phyloP scores from a whole-genome alignment of 805 yeast species.

The Pichia insulana region DNA sequence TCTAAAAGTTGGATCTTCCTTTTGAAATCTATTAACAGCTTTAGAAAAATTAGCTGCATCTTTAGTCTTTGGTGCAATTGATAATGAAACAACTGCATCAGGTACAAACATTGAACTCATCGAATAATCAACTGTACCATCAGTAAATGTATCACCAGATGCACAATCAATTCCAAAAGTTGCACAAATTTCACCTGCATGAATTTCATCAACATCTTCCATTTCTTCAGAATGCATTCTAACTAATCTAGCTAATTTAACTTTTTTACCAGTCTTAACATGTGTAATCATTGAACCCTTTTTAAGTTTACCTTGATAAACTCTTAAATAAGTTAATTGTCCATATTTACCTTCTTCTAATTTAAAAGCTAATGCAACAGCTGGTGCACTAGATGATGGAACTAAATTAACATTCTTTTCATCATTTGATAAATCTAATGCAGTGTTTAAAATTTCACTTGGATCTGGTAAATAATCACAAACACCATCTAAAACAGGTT shows the following conservation, averaged over 20 bases:
- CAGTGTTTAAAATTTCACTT: constrained; percentile 83
- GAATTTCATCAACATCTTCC: constrained; percentile 95
- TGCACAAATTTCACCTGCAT: constrained; percentile 98
- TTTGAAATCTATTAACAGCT: constrained; percentile 95
- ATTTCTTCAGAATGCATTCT: constrained; percentile 98
- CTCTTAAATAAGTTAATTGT: constrained; percentile 93
- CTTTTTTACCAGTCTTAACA: constrained; percentile 85
- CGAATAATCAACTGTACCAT: constrained; percentile 68
- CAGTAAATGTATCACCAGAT: constrained; percentile 96
- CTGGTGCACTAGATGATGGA: constrained; percentile 69
- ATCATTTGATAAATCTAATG: constrained; percentile 59
- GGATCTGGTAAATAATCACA: constrained; percentile 96
- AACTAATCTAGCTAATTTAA: constrained; percentile 86
- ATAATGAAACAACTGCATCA: constrained; percentile 93
- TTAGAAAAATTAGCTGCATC: constrained; percentile 88
- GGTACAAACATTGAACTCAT: constrained; percentile 99
- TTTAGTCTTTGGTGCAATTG: constrained; percentile 80
- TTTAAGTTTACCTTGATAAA: constrained; percentile 89
- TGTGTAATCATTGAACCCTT: constrained; percentile 87
- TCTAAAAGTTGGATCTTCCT: constrained; percentile 97
- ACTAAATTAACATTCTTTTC: constrained; percentile 66
- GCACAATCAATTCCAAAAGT: constrained; percentile 98
- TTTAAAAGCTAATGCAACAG: constrained; percentile 97
- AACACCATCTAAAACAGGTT: constrained; percentile 91
- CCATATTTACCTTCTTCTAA: constrained; percentile 98